Base-by-base conservation (phyloP, 2,329 filamentous ascomycete species). In the Leptodontidium sp. region DNA sequence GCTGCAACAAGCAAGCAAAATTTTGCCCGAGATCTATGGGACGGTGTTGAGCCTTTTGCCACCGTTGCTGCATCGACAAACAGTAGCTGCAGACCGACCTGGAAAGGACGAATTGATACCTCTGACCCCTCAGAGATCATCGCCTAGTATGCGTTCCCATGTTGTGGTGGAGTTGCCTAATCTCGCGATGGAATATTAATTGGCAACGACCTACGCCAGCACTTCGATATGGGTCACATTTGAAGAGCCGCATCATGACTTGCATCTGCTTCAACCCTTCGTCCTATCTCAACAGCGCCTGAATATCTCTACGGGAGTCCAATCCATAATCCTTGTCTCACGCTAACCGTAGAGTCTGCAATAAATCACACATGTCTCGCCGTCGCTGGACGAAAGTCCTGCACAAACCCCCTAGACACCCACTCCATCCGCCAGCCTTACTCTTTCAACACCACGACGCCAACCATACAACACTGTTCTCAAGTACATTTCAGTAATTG, bases 191-290 rank as follows among this genome's bases (percentile, higher is more conserved):
- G 82, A 86, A 85, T 84, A 88, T 90, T 86, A 89, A 94, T 90
- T 95, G 92, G 92, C 87, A 87, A 89, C 86, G 86, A 91, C 86
- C 85, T 84, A 90, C 90, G 93, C 93, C 93, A 97, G 86, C 93
- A 91, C 93, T 97, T 94, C 93, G 92, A 78, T 83, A 88, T 88
- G 87, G 87, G 87, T 88, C 87, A 87, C 87, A 88, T 86, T 72
- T 78, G 75, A 84, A 89, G 87, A 89, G 88, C 88, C 88, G 87
- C 87, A 90, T 88, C 73, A 77, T 77, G 72, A 75, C 77, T 76
- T 79, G 76, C 77, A 75, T 75, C 68, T 77, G 68, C 66, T 71
- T 76, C 73, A 71, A 73, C 67, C 78, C 75, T 79, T 79, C 78
- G 78, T 80, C 79, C 78, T 80, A 78, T 81, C 80, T 80, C 75